Base-by-base conservation (phyloP, 2,329 filamentous ascomycete genomes). In the Fonsecaea multimorphosa region DNA sequence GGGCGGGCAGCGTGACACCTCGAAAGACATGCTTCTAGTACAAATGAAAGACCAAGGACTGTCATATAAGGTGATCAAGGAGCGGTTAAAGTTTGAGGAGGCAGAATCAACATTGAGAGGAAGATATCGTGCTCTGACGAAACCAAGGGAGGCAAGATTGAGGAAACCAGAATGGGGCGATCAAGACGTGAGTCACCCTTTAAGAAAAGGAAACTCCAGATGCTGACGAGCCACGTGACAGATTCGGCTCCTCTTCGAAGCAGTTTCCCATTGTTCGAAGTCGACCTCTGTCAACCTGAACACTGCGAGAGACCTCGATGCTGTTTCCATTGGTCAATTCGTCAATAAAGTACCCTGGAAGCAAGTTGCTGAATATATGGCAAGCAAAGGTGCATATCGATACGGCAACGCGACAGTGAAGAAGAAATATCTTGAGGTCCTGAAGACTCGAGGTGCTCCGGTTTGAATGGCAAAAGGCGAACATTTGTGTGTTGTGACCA, bases 401-500 rank as follows among this genome's bases (percentile, higher is more conserved):
- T 89, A 88, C 71, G 86, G 85, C 2, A 84, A 86, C 70, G 82
- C 85, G 1, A 88, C 86, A 0, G 87, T 85, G 71, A 87, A 87
- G 75, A 86, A 85, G 76, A 87, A 87, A 76, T 89, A 85, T 83
- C 75, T 79, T 16, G 82, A 86, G 73, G 71, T 84, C 19, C 71
- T 71, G 36, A 65, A 61, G 27, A 59, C 19, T 27, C 46, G 62
- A 56, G 58, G 59, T 49, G 34, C 46, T 36, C 31, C 64, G 16
- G 29, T 58, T 19, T 52, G 31, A 51, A 8, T 40, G 24, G 27
- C 29, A 3, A 14, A 16, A 31, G 19, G n/a, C 6, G 58, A 12
- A 27, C 11, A 5, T 14, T 14, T 6, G 22, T 27, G 3, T 49
- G 11, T 14, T 49, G 5, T 4, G 44, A 24, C 44, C 44, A 27